phyloP scores from a whole-genome alignment of 1,284 basidiomycete species.

The Cryptococcus sp. region DNA sequence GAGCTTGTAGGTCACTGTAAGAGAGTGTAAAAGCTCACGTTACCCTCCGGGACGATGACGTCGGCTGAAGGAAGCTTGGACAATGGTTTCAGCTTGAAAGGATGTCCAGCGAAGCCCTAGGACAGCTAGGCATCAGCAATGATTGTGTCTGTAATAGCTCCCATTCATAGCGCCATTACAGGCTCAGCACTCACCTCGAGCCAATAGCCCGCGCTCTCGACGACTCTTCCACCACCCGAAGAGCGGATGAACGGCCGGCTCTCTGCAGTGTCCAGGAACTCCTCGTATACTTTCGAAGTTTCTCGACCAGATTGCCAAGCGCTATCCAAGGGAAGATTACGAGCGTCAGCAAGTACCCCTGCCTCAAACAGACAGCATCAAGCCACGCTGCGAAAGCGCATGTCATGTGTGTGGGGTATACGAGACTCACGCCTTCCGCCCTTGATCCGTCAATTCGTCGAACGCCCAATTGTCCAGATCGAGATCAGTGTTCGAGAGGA shows the following conservation, averaged over 20 bases:
- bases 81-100: slow-evolving; percentile 23
- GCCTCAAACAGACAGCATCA: slow-evolving; percentile 63
- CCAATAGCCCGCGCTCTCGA: slow-evolving; percentile 71
- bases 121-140: neutral
- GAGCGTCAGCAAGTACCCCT: slow-evolving; percentile 13
- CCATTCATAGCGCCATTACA: neutral
- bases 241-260: slow-evolving; percentile 67
- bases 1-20: neutral
- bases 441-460: slow-evolving; percentile 67
- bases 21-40: slow-evolving; percentile 17
- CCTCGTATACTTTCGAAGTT: slow-evolving; percentile 26
- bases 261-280: slow-evolving; percentile 51
- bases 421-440: slow-evolving; percentile 66
- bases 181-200: slow-evolving; percentile 57
- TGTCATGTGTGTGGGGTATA: neutral
- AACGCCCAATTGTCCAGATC: slow-evolving; percentile 58
- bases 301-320: slow-evolving; percentile 41
- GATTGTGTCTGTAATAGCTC: neutral
- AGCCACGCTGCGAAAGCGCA: too few relatives aligned
- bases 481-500: slow-evolving; percentile 66
- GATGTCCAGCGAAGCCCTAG: slow-evolving; percentile 29
- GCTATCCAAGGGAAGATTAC: slow-evolving; percentile 13
- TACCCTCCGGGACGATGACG: slow-evolving; percentile 41
- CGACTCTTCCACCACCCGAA: slow-evolving; percentile 64
- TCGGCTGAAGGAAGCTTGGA: slow-evolving; percentile 27